These are phyloP conservation scores for Nitzschia palea DNA, from an alignment of 108 stramenopile genomes.

Conservation along the genomic window DNA sequence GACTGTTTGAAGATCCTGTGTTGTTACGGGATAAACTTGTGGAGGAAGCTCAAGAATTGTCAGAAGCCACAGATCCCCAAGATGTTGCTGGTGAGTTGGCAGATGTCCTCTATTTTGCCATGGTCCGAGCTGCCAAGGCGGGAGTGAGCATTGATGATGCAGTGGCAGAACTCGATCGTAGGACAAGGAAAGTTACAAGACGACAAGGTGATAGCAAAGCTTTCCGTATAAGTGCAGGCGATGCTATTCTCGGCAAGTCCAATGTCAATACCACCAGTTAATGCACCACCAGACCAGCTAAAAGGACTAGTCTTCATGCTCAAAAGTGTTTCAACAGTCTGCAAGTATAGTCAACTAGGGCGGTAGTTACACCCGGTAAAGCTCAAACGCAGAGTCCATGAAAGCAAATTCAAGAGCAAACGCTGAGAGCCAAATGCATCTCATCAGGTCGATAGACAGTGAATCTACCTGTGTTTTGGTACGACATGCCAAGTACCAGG, in stretches of 20 bases:
- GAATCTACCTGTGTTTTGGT: no score
- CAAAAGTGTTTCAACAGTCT: no score
- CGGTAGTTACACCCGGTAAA: no score
- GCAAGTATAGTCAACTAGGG: no score
- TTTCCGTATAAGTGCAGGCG: slow-evolving; percentile 86
- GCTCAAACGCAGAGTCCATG: no score
- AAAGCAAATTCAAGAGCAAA: no score
- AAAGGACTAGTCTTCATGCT: no score
- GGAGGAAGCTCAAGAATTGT: slow-evolving; percentile 98
- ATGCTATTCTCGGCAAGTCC: slow-evolving; percentile 59
- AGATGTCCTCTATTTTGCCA: slow-evolving; percentile 96
- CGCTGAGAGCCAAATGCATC: no score
- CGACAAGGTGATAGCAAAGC: slow-evolving; percentile 94
- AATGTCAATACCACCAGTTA: no score
- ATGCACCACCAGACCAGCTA: no score
- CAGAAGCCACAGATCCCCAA: slow-evolving; percentile 79
- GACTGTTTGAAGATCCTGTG: slow-evolving; percentile 88
- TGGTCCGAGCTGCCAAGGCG: slow-evolving; percentile 90
- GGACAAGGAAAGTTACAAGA: slow-evolving; percentile 92
- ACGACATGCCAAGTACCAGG: no score
- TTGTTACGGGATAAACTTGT: slow-evolving; percentile 94
- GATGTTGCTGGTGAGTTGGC: slow-evolving; percentile 96
- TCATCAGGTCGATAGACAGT: no score
- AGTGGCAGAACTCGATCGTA: slow-evolving; percentile 79
- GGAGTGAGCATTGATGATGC: slow-evolving; percentile 94